phyloP scores from a whole-genome alignment of 2,329 filamentous ascomycete genomes.

The Torrubiella hemipterigena region DNA sequence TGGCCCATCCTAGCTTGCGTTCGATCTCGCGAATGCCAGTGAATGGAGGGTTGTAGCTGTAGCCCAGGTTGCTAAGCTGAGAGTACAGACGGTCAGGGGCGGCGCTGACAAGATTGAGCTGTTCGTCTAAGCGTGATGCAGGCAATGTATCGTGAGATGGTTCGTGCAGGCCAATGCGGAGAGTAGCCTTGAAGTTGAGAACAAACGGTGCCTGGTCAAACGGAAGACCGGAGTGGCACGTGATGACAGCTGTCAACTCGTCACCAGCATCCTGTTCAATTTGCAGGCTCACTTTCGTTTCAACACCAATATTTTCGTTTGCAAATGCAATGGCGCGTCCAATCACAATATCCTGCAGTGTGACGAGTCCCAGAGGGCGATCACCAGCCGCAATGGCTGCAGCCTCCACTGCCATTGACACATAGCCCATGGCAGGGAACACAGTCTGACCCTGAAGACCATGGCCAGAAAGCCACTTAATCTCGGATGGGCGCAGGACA shows the following conservation, averaged over 20 bases:
- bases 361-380: not conserved
- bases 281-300: not conserved
- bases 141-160: not conserved
- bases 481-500: slow-evolving; percentile 7
- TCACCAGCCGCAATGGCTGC: slow-evolving; percentile 6
- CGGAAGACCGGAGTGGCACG: not conserved
- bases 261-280: not conserved
- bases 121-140: not conserved
- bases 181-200: not conserved
- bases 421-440: slow-evolving; percentile 22
- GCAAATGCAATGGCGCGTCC: not conserved
- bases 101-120: not conserved
- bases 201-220: not conserved
- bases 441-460: slow-evolving; percentile 27
- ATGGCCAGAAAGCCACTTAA: slow-evolving; percentile 29
- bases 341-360: slow-evolving; percentile 1
- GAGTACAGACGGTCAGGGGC: not conserved
- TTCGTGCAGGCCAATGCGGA: not conserved
- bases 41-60: slow-evolving; percentile 2
- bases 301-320: not conserved
- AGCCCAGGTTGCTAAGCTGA: not conserved
- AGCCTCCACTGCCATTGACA: slow-evolving; percentile 21
- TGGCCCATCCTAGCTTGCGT: slow-evolving; percentile 1
- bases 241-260: not conserved
- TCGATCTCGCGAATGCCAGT: not conserved